phyloP scores from a whole-genome alignment of 805 yeast species.

The Starmerella stigmatis region DNA sequence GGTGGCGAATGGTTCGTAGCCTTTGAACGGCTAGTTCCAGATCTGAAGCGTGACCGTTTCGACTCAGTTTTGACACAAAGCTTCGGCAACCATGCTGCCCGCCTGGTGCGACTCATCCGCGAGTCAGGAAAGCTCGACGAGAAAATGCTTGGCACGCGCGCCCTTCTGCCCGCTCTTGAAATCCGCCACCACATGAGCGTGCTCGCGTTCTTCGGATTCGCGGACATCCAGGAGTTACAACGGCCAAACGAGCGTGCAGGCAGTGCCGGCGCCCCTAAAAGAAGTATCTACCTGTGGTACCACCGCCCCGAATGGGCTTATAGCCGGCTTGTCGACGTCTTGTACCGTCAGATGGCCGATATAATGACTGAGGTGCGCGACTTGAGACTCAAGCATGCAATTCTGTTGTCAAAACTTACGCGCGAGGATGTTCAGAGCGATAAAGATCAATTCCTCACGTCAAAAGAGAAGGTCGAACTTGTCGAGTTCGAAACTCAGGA shows the following conservation, averaged over 20 bases:
- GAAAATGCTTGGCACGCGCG: constrained; percentile 62
- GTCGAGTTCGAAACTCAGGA: constrained; percentile 38
- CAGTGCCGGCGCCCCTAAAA: constrained; percentile 25
- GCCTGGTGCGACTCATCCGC: constrained; percentile 69
- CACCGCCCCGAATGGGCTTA: constrained; percentile 48
- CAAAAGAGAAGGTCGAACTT: constrained; percentile 65
- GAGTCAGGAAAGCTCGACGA: constrained; percentile 68
- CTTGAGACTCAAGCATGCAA: constrained; percentile 48
- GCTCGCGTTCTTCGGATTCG: constrained; percentile 55
- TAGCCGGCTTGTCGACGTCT: constrained; percentile 38
- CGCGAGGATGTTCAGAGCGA: constrained; percentile 84
- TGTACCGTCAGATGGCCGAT: constrained; percentile 41
- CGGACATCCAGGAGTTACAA: constrained; percentile 90
- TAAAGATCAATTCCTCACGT: constrained; percentile 62
- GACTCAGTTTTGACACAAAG: constrained; percentile 30
- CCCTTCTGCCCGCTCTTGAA: constrained; percentile 65
- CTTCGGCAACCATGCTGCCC: constrained; percentile 44
- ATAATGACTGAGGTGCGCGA: constrained; percentile 30
- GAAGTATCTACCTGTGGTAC: constrained; percentile 75
- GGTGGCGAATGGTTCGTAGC: constrained; percentile 37
- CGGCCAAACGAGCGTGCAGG: constrained; percentile 83
- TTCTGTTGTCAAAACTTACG: constrained; percentile 65
- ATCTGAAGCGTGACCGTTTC: constrained; percentile 28
- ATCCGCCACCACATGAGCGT: constrained; percentile 62
- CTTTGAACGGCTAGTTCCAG: constrained; percentile 27